Evolutionary conservation across 371 early-diverging fungal genomes (phyloP), one percentile per base, ranked within the genome.

Genomic region (Mortierella polycephala): DNA sequence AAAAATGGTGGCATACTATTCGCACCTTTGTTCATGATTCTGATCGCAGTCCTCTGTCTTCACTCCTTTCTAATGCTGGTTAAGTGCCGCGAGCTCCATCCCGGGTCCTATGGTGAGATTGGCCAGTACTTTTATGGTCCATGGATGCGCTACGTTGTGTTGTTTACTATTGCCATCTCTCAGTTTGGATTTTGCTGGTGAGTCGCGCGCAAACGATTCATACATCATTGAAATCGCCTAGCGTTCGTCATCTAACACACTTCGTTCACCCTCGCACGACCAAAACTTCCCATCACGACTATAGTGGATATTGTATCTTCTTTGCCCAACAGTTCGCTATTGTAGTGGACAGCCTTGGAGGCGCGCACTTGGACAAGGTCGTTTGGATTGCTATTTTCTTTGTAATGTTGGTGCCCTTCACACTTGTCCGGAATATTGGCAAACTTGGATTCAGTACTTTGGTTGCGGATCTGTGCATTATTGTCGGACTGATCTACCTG

Each of bases 101-200:
- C 88, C 9, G 96, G 95, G n/a, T 94, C 94, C 53, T 98, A 94
- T 85, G 97, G 97, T 67, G 97, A 98, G 74, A 92, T 97, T 77
- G 98, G 95, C 2, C 87, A 89, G 49, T 82, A 87, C 10, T 82
- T 96, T 55, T 96, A 93, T 72, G 98, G 98, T 0, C 85, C 83
- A 10, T 86, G 87, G 83, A 90, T 96, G 91, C 84, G 95, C 58
- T 83, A 84, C 40, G 69, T 93, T 18, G 94, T 98, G 9, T 77
- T 94, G 7, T 87, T 85, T 50, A 93, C 95, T 5, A 94, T 98
- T 68, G 93, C 94, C 52, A 81, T 97, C 40, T 92, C 95, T 16
- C 97, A 94, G 88, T 84, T 93, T 52, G 97, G 97, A 1, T 96
- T 96, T 68, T 90, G 91, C 75, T 93, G 94, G 93, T 93, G 30